Evolutionary conservation across 805 yeast species (phyloP).

Genomic region (Blastobotrys parvus): DNA sequence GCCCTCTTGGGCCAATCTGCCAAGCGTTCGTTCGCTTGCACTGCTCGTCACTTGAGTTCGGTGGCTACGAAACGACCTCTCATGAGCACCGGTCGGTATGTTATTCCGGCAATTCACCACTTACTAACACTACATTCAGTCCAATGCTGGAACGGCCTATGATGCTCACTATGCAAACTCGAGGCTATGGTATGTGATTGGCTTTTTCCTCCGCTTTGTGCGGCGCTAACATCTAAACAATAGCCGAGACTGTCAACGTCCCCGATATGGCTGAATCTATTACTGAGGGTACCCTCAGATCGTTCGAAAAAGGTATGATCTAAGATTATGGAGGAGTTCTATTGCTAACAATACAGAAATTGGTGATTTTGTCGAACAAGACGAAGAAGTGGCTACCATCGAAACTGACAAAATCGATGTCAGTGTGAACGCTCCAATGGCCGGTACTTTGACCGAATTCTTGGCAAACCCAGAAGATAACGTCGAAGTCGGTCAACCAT

Average conservation of each 20-base stretch:
- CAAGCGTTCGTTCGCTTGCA: background rate
- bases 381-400: constrained; percentile 90
- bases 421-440: constrained; percentile 87
- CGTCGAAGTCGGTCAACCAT: constrained; percentile 91
- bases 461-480: constrained; percentile 83
- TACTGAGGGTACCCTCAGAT: constrained; percentile 88
- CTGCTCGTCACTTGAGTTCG: background rate
- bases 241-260: constrained; percentile 58
- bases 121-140: background rate
- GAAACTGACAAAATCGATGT: constrained; percentile 98
- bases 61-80: too few species aligned
- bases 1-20: background rate
- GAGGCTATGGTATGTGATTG: constrained; percentile 14
- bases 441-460: constrained; percentile 83
- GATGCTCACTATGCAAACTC: constrained; percentile 2
- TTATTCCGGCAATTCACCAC: too few species aligned
- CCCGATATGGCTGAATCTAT: constrained; percentile 99
- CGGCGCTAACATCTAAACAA: background rate
- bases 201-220: background rate
- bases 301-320: constrained; percentile 31
- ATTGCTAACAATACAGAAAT: constrained; percentile 47
- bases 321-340: constrained; percentile 7
- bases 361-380: constrained; percentile 81
- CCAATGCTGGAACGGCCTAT: background rate
- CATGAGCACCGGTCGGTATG: too few species aligned